Percentiles rank a stretch among this genome's conserved stretches.
Conservation (phyloP, 1,284 basidiomycete species). For the Cryptococcus maquisensis region DNA sequence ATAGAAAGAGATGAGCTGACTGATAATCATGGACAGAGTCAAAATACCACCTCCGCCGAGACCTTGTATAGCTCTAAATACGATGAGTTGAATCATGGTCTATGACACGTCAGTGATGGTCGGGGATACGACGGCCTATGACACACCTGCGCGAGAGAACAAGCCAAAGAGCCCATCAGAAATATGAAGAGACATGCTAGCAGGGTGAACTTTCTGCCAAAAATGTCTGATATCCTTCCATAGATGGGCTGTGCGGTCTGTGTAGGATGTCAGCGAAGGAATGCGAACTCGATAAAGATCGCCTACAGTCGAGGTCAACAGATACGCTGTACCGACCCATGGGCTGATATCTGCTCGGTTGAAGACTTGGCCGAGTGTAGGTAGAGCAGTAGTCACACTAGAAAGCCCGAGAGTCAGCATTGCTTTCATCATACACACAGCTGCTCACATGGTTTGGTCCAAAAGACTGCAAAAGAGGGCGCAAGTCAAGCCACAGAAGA, state of each 20-base stretch:
- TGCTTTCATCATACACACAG: slow-evolving; percentile 29
- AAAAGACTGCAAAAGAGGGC: slow-evolving; percentile 57
- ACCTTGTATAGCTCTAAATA: slow-evolving; percentile 55
- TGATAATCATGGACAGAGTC: slow-evolving; percentile 42
- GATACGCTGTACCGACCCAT: slow-evolving; percentile 57
- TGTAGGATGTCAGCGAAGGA: slow-evolving; percentile 49
- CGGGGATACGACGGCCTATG: neutral
- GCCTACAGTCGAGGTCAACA: slow-evolving; percentile 36
- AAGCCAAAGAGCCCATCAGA: slow-evolving; percentile 56
- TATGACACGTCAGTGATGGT: slow-evolving; percentile 54
- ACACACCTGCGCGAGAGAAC: slow-evolving; percentile 27
- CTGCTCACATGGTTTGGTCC: slow-evolving; percentile 44
- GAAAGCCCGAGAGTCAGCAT: slow-evolving; percentile 51
- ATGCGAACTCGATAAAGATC: neutral
- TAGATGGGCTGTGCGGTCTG: slow-evolving; percentile 64
- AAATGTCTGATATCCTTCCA: slow-evolving; percentile 71
- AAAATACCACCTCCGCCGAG: slow-evolving; percentile 46
- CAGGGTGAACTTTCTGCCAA: slow-evolving; percentile 65
- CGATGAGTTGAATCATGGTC: slow-evolving; percentile 65
- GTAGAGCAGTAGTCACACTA: slow-evolving; percentile 66
- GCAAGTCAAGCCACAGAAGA: slow-evolving; percentile 58
- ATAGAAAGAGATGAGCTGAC: slow-evolving; percentile 6
- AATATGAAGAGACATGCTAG: slow-evolving; percentile 60
- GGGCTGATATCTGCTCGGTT: slow-evolving; percentile 61
- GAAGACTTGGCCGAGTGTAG: slow-evolving; percentile 65